These are phyloP conservation scores for Peronospora belbahrii DNA, from an alignment of 352 stramenopile genomes.

Conservation along the genomic window DNA sequence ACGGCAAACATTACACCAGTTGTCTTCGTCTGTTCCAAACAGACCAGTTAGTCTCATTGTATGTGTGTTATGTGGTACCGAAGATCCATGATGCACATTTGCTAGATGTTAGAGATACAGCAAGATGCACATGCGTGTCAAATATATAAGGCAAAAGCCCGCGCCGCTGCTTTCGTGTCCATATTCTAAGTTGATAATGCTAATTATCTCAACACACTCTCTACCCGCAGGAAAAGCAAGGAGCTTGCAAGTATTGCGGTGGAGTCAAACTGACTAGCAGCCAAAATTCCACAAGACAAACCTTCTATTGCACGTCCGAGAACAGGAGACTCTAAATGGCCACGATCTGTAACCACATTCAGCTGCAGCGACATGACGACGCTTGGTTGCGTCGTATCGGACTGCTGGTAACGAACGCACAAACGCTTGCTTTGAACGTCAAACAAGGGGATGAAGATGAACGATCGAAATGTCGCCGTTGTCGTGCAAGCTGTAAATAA, in stretches of 20 bases:
- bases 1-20: too few relatives aligned
- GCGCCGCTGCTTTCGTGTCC: too few relatives aligned
- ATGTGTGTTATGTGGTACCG: too few relatives aligned
- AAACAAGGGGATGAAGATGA: not conserved
- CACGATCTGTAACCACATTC: constrained; percentile 36
- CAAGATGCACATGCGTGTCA: constrained; percentile 42
- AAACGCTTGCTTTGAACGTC: constrained; percentile 1
- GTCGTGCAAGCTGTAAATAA: too few relatives aligned
- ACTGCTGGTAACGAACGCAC: constrained; percentile 21
- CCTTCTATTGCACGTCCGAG: constrained; percentile 73
- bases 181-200: constrained; percentile 24
- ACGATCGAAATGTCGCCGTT: not conserved
- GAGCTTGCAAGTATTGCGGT: constrained; percentile 47
- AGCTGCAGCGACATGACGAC: constrained; percentile 45
- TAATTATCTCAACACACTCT: too few relatives aligned
- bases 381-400: constrained; percentile 36
- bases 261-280: constrained; percentile 44
- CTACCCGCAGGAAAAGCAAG: constrained; percentile 44
- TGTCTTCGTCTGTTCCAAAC: too few relatives aligned
- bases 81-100: too few relatives aligned
- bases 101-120: too few relatives aligned
- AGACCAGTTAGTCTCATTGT: too few relatives aligned
- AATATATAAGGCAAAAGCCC: too few relatives aligned
- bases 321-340: constrained; percentile 37
- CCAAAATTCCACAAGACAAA: constrained; percentile 32